These are phyloP conservation scores for Verticillium alfalfae DNA, from an alignment of 2,329 filamentous ascomycete species.

Conservation along the genomic window DNA sequence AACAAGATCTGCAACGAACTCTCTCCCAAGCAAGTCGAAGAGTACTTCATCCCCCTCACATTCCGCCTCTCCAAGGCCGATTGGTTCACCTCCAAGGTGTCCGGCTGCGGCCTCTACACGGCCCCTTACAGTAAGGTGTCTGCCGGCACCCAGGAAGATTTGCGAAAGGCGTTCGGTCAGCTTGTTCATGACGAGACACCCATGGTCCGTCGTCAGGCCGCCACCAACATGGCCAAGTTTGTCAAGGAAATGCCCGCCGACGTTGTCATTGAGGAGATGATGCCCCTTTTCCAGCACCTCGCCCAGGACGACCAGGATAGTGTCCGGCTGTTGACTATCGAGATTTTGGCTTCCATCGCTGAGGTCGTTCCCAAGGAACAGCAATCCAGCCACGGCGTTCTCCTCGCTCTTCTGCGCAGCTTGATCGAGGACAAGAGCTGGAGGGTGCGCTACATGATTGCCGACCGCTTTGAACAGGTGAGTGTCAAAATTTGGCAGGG, in stretches of 20 bases:
- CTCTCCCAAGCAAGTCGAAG: slow-evolving; percentile 87
- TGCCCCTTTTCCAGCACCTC: slow-evolving; percentile 95
- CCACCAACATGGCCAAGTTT: slow-evolving; percentile 94
- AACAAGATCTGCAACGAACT: slow-evolving; percentile 98
- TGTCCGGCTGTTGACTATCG: slow-evolving; percentile 89
- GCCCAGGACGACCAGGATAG: slow-evolving; percentile 97
- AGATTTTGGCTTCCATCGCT: slow-evolving; percentile 92
- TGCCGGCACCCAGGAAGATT: slow-evolving; percentile 78
- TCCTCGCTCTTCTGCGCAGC: slow-evolving; percentile 83
- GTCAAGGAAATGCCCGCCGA: slow-evolving; percentile 92
- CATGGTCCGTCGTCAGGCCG: slow-evolving; percentile 96
- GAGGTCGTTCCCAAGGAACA: slow-evolving; percentile 98
- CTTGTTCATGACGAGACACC: slow-evolving; percentile 98
- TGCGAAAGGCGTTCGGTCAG: slow-evolving; percentile 85
- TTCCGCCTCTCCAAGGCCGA: slow-evolving; percentile 97
- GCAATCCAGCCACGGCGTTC: slow-evolving; percentile 89
- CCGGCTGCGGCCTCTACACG: slow-evolving; percentile 91
- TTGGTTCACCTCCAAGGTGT: slow-evolving; percentile 99
- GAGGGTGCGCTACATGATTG: slow-evolving; percentile 99
- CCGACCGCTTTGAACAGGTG: slow-evolving; percentile 96
- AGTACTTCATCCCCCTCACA: slow-evolving; percentile 93
- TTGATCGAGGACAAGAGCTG: slow-evolving; percentile 99
- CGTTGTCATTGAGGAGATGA: slow-evolving; percentile 97
- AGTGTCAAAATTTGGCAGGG: slow-evolving; percentile 6
- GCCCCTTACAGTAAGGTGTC: slow-evolving; percentile 90